Percentiles rank a stretch among this genome's conserved stretches.
Evolutionary conservation across 2,329 filamentous ascomycete genomes (phyloP).

Genomic region (Venturia carpophila): DNA sequence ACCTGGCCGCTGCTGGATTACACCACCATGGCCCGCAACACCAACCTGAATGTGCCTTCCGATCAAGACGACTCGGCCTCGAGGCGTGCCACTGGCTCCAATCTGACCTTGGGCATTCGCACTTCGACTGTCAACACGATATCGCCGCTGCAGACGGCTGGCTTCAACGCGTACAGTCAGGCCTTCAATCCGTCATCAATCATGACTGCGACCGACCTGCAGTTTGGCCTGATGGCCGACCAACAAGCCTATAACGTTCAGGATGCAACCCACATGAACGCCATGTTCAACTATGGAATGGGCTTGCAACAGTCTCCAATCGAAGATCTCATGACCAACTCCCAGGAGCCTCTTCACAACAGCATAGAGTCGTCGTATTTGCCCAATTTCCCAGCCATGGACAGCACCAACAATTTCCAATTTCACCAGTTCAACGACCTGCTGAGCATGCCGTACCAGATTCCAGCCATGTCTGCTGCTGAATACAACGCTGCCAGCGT

Average conservation of each 20-base stretch:
- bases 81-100: conserved; percentile 21
- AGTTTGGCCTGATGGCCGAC: conserved; percentile 13
- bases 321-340: conserved; percentile 39
- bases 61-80: conserved; percentile 13
- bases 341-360: conserved; percentile 31
- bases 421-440: conserved; percentile 27
- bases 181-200: conserved; percentile 22
- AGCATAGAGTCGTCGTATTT: conserved; percentile 33
- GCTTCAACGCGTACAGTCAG: conserved; percentile 26
- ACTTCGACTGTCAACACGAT: conserved; percentile 14
- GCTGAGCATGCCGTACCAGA: conserved; percentile 24
- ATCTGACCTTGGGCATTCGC: conserved; percentile 11
- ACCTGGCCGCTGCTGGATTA: conserved; percentile 34
- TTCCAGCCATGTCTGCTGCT: conserved; percentile 30
- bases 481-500: conserved; percentile 31
- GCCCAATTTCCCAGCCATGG: conserved; percentile 43
- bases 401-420: conserved; percentile 30
- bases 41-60: conserved; percentile 9
- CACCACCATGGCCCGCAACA: conserved; percentile 28
- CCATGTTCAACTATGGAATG: conserved; percentile 16
- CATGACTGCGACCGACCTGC: conserved; percentile 22
- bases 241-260: conserved; percentile 4
- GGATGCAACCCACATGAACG: conserved; percentile 1
- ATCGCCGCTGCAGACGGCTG: conserved; percentile 25
- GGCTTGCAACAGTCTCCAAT: conserved; percentile 40